A percentile compares a stretch with the other conserved stretches of the same genome.
Evolutionary conservation across 2,329 filamentous ascomycete species (phyloP).

Genomic region (Zasmidium angulare): DNA sequence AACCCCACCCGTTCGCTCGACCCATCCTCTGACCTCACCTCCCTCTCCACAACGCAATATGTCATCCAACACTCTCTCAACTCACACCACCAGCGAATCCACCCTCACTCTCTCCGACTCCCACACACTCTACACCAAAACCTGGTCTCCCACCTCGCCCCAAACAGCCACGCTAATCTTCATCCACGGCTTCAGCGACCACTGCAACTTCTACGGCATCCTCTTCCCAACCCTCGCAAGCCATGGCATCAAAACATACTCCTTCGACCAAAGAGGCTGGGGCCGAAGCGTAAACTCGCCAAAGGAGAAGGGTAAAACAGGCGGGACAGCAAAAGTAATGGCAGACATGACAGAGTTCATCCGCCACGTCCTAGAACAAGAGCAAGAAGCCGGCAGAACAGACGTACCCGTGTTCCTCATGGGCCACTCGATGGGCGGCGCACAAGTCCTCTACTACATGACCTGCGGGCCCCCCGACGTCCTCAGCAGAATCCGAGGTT

Average conservation of each 20-base stretch:
- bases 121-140: conserved; percentile 60
- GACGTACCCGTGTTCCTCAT: conserved; percentile 72
- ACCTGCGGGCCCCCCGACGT: conserved; percentile 51
- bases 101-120: conserved; percentile 54
- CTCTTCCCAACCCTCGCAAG: conserved; percentile 71
- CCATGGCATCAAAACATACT: conserved; percentile 71
- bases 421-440: conserved; percentile 91
- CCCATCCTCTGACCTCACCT: conserved; percentile 6
- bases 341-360: conserved; percentile 78
- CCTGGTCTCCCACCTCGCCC: conserved; percentile 57
- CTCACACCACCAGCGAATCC: conserved; percentile 47
- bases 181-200: conserved; percentile 88
- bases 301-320: conserved; percentile 68
- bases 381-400: conserved; percentile 8
- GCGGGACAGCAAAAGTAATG: conserved; percentile 68
- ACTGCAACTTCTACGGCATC: conserved; percentile 70
- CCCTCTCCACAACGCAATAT: no score
- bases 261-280: conserved; percentile 88
- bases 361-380: conserved; percentile 33
- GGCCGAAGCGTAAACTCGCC: conserved; percentile 66
- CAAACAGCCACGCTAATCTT: conserved; percentile 73
- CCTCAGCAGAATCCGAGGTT: conserved; percentile 65
- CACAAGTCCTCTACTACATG: conserved; percentile 66
- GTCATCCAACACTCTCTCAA: no score
- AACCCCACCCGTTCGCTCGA: background rate